Evolutionary conservation across 352 stramenopile species (phyloP).

Genomic region (Phytophthora fragariae): DNA sequence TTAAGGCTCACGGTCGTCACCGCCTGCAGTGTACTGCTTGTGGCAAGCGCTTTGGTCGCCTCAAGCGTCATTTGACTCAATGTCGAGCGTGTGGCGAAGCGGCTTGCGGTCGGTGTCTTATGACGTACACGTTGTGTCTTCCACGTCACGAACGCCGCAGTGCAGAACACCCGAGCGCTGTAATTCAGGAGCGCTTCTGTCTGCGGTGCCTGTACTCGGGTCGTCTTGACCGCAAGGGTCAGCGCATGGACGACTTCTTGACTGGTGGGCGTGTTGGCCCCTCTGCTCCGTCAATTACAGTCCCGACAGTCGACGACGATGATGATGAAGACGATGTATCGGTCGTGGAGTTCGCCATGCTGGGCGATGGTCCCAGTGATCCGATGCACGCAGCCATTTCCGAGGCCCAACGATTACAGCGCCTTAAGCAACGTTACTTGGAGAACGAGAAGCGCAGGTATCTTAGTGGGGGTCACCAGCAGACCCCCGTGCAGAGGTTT

Average conservation of each 20-base stretch:
- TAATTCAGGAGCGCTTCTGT: constrained; percentile 73
- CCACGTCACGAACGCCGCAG: constrained; percentile 62
- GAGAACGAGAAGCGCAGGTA: constrained; percentile 53
- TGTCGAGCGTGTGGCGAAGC: constrained; percentile 64
- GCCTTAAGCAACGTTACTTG: constrained; percentile 46
- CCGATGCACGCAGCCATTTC: constrained; percentile 39
- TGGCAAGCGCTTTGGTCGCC: constrained; percentile 48
- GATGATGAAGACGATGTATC: constrained; percentile 36
- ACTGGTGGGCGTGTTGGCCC: constrained; percentile 15
- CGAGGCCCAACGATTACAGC: constrained; percentile 39
- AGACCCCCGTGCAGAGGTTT: constrained; percentile 24
- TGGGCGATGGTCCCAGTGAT: constrained; percentile 20
- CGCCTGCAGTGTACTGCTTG: constrained; percentile 49
- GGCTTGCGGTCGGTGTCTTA: constrained; percentile 59
- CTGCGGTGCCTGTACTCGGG: constrained; percentile 67
- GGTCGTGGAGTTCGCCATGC: constrained; percentile 37
- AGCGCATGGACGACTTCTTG: constrained; percentile 54
- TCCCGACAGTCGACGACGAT: constrained; percentile 38
- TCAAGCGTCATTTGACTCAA: constrained; percentile 51
- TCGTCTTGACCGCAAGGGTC: constrained; percentile 58
- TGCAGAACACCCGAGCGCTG: constrained; percentile 66
- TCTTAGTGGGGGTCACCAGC: constrained; percentile 18
- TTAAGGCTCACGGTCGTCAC: constrained; percentile 43
- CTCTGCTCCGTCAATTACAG: constrained; percentile 17
- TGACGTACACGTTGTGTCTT: constrained; percentile 67